Evolutionary conservation across 176 grass and related monocot species (phyloP), one percentile per base, ranked within the genome.

Genomic region (Rhynchospora tenuis): DNA sequence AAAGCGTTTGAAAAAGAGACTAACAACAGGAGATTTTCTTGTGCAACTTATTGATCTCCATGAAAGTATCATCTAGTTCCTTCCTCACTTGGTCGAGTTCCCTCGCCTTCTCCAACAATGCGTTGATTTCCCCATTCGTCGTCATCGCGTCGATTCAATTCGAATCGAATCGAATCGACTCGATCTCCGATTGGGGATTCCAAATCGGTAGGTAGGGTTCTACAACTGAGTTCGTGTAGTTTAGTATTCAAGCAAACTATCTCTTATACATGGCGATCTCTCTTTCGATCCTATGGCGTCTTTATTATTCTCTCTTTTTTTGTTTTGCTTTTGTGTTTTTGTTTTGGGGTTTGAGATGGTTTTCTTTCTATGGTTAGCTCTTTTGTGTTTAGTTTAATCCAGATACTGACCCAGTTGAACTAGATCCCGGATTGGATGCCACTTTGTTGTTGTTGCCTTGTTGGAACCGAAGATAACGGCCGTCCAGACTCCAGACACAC

Each of bases 11-110:
- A 29, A 68, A 19, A 78, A 77, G 16, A 66, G 20, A 60, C 85
- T 56, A 80, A 85, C 75, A 87, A 31, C 60, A 90, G 8, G 23
- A 58, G 28, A 90, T 87, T 55, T 60, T 51, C 47, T 48, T 87
- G 55, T 90, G 85, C n/a, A 85, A 51, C 74, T 73, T 81, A 66
- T 81, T 84, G 72, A 87, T 90, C 27, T 86, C 76, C 26, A 33
- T 12, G 52, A 50, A 70, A 64, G 74, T 3, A 14, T 78, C 28
- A 20, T 45, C 79, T 31, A 86, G 62, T 23, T 86, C 62, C 73
- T 86, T 83, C 60, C 27, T 52, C 11, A 86, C 57, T 51, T 86
- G 70, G 52, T 89, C 84, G 33, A 86, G 84, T 23, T 83, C 50
- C 23, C 69, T 83, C 29, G 75, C 19, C 79, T 86, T 86, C 27